phyloP scores from a whole-genome alignment of 1,139 yeast genomes.

The Wickerhamomyces sp. region DNA sequence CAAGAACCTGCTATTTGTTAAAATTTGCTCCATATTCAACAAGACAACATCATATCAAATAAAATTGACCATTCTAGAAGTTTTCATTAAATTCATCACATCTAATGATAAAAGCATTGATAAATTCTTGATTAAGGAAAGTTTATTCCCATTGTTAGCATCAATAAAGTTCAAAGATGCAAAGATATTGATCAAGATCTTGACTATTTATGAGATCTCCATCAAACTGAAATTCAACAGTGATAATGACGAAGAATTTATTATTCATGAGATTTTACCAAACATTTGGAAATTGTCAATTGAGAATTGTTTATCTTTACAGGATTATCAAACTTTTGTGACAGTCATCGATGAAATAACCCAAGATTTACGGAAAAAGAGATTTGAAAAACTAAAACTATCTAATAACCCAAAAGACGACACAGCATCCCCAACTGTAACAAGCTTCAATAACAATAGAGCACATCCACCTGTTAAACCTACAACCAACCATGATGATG shows the following conservation, averaged over 20 bases:
- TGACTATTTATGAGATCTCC: slow-evolving; percentile 47
- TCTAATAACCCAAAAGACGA: not conserved
- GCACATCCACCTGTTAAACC: not conserved
- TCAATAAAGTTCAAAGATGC: slow-evolving; percentile 76
- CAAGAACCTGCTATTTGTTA: slow-evolving; percentile 70
- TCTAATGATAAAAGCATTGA: slow-evolving; percentile 56
- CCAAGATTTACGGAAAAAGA: slow-evolving; percentile 1
- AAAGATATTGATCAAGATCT: slow-evolving; percentile 52
- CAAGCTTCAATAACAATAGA: not conserved
- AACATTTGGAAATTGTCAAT: slow-evolving; percentile 8
- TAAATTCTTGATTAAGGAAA: slow-evolving; percentile 67
- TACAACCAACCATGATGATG: not conserved
- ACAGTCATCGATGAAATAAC: not conserved
- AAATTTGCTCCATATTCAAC: slow-evolving; percentile 66
- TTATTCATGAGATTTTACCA: slow-evolving; percentile 6
- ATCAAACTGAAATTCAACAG: slow-evolving; percentile 2
- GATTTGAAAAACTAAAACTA: not conserved
- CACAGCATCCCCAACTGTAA: not conserved
- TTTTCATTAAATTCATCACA: slow-evolving; percentile 53
- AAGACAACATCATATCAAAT: slow-evolving; percentile 81
- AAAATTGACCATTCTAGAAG: slow-evolving; percentile 63
- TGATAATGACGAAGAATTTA: slow-evolving; percentile 6
- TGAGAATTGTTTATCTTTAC: not conserved
- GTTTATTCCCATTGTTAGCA: slow-evolving; percentile 68
- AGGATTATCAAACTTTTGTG: not conserved